A percentile compares a stretch with the other conserved stretches of the same genome.
Evolutionary conservation across 129 eudicot genomes (phyloP).

Genomic region (Kitagawia praeruptora): DNA sequence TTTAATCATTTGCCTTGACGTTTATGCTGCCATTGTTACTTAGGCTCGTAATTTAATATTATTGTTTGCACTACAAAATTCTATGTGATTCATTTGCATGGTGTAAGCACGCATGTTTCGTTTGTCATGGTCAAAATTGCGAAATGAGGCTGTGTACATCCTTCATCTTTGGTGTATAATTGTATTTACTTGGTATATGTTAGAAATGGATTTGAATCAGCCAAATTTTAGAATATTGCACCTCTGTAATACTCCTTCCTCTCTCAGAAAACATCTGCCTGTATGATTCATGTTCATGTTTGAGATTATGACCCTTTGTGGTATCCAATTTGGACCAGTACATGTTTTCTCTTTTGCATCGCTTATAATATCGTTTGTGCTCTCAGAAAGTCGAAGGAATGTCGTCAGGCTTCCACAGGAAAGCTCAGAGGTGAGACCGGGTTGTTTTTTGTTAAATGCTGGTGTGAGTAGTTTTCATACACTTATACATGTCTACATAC

Average conservation of each 20-base stretch:
- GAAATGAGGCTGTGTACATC: background rate
- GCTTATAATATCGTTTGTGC: conserved; percentile 8
- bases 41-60: background rate
- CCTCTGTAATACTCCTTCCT: background rate
- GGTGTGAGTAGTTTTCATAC: background rate
- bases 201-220: background rate
- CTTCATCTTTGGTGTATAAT: background rate
- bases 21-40: background rate
- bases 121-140: background rate
- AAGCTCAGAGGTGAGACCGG: conserved; percentile 33
- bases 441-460: background rate
- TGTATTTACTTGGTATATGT: background rate
- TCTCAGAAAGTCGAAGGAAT: conserved; percentile 31
- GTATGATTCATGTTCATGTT: background rate
- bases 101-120: background rate
- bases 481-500: background rate
- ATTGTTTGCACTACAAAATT: background rate
- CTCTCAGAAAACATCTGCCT: background rate
- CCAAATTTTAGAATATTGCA: background rate
- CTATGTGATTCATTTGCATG: background rate
- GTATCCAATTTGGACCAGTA: background rate
- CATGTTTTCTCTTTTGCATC: background rate
- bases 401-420: conserved; percentile 39
- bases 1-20: background rate
- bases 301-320: background rate